phyloP scores from a whole-genome alignment of 768 basidiomycete species.

The Filobasidium floriforme region DNA sequence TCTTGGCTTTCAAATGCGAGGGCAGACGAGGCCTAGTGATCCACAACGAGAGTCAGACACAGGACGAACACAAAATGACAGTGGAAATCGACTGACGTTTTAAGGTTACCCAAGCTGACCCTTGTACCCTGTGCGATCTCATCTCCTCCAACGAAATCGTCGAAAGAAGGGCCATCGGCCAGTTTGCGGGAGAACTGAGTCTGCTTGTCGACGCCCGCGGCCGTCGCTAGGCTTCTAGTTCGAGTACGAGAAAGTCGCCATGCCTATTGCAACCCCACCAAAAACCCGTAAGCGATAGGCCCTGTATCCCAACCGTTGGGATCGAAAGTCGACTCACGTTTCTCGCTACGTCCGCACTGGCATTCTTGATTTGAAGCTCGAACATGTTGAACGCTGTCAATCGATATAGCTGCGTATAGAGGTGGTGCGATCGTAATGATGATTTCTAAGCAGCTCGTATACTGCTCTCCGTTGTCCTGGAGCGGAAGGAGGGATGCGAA shows the following conservation, averaged over 20 bases:
- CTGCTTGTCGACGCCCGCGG: not conserved
- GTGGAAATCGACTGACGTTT: conserved; percentile 29
- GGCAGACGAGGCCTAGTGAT: conserved; percentile 69
- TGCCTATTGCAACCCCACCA: not conserved
- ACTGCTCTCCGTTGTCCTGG: too few relatives aligned
- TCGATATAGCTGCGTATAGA: too few relatives aligned
- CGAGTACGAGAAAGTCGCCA: not conserved
- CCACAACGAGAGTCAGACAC: not conserved
- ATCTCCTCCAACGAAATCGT: conserved; percentile 41
- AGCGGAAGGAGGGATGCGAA: too few relatives aligned
- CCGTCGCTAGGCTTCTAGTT: not conserved
- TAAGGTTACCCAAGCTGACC: conserved; percentile 39
- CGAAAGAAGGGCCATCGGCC: conserved; percentile 41
- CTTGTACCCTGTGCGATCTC: conserved; percentile 28
- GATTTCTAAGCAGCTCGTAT: too few relatives aligned
- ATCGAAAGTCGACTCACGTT: too few relatives aligned
- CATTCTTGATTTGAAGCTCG: too few relatives aligned
- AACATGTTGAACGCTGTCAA: too few relatives aligned
- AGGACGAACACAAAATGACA: not conserved
- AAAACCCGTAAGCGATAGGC: not conserved
- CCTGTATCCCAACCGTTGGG: too few relatives aligned
- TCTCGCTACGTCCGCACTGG: too few relatives aligned
- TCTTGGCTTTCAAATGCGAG: conserved; percentile 77
- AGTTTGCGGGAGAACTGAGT: conserved; percentile 23
- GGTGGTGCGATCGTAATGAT: too few relatives aligned